Percentiles rank a stretch among this genome's conserved stretches.
Conservation (phyloP, 2,329 filamentous ascomycete genomes). For the Pseudophaeomoniella oleicola region DNA sequence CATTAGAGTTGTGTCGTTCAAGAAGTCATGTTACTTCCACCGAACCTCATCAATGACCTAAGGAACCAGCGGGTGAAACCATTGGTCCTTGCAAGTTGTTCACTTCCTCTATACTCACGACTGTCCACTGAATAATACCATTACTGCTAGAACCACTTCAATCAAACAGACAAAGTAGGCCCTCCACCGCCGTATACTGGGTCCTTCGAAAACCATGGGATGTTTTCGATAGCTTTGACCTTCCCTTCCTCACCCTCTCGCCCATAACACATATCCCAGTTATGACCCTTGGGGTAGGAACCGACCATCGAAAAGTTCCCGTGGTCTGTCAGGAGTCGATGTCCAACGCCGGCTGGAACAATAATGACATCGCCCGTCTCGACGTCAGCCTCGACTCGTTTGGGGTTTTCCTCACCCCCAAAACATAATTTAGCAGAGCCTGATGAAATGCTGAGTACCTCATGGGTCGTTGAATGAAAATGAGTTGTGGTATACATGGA, state of each 20-base stretch:
- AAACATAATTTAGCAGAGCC: conserved; percentile 51
- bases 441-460: conserved; percentile 46
- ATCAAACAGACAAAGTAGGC: conserved; percentile 31
- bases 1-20: too few relatives aligned
- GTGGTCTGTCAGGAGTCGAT: conserved; percentile 40
- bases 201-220: conserved; percentile 46
- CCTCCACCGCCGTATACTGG: conserved; percentile 44
- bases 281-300: conserved; percentile 41
- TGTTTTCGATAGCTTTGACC: conserved; percentile 28
- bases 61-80: too few relatives aligned
- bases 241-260: conserved; percentile 39
- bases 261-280: conserved; percentile 63
- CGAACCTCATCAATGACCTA: too few relatives aligned
- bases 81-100: too few relatives aligned
- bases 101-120: too few relatives aligned
- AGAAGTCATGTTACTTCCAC: too few relatives aligned
- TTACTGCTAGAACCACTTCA: not conserved
- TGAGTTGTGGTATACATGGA: conserved; percentile 53
- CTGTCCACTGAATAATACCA: too few relatives aligned
- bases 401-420: conserved; percentile 47
- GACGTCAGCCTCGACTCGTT: conserved; percentile 40
- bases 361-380: conserved; percentile 48
- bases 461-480: conserved; percentile 54
- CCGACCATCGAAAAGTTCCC: conserved; percentile 53
- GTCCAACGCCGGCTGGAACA: conserved; percentile 50